These are phyloP conservation scores for Penstemon barbatus DNA, from an alignment of 257 asterid genomes.

Conservation along the genomic window DNA sequence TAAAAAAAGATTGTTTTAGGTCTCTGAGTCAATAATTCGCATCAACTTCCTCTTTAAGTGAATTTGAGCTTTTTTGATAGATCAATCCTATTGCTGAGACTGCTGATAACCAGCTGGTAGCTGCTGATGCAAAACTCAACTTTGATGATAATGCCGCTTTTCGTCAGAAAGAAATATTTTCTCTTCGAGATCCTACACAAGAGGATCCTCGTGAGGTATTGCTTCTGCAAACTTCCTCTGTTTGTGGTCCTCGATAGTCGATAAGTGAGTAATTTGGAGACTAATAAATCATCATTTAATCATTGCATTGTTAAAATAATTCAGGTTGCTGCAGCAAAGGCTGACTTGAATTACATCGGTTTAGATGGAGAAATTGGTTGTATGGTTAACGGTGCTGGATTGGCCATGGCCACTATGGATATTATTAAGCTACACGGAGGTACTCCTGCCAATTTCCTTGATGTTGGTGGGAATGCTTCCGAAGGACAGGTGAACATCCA, in stretches of 20 bases:
- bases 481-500: conserved; percentile 73
- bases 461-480: conserved; percentile 98
- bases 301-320: not conserved
- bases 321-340: conserved; percentile 97
- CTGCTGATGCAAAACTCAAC: conserved; percentile 98
- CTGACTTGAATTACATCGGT: conserved; percentile 95
- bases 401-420: conserved; percentile 99
- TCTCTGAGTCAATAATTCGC: conserved; percentile 14
- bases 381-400: conserved; percentile 99
- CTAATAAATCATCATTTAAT: conserved; percentile 6
- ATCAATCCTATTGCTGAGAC: conserved; percentile 98
- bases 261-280: not conserved
- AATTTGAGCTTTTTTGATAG: conserved; percentile 42
- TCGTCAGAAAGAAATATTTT: conserved; percentile 82
- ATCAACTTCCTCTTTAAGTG: conserved; percentile 24
- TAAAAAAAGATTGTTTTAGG: not conserved
- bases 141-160: conserved; percentile 97
- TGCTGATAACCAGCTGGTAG: conserved; percentile 81
- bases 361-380: conserved; percentile 99
- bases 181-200: conserved; percentile 90
- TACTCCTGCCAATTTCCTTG: conserved; percentile 98
- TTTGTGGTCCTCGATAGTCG: not conserved
- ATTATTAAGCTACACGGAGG: conserved; percentile 97
- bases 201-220: conserved; percentile 98
- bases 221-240: not conserved